Evolutionary conservation across 495 filamentous ascomycete species (phyloP).

Genomic region (Aspergillus haitiensis): DNA sequence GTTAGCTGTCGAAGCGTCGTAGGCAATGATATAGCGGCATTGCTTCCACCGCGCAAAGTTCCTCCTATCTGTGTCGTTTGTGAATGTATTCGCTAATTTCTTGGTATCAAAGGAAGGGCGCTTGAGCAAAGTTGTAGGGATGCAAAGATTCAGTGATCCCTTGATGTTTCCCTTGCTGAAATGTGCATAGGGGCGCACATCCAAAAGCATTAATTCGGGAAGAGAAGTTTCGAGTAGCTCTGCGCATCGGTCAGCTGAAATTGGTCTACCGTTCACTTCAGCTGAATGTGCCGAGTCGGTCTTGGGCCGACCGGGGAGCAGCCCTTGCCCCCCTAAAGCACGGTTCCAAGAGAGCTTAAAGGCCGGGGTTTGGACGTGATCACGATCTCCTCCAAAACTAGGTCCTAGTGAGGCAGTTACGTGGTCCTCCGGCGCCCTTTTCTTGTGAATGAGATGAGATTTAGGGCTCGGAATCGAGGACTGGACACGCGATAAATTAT

Average conservation of each 20-base stretch:
- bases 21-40: conserved; percentile 77
- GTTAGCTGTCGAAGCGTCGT: conserved; percentile 75
- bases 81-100: conserved; percentile 86
- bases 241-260: conserved; percentile 63
- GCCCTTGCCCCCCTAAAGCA: conserved; percentile 10
- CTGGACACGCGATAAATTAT: conserved; percentile 64
- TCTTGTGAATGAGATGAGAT: conserved; percentile 66
- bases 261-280: conserved; percentile 25
- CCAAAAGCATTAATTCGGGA: conserved; percentile 70
- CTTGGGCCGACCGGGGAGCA: neutral
- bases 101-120: conserved; percentile 87
- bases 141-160: conserved; percentile 86
- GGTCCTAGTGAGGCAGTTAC: conserved; percentile 45
- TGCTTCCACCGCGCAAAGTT: conserved; percentile 77
- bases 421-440: conserved; percentile 77
- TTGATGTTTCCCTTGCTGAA: conserved; percentile 72
- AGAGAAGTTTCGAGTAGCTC: conserved; percentile 60
- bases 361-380: conserved; percentile 24
- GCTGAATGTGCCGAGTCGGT: neutral
- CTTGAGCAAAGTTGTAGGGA: conserved; percentile 92
- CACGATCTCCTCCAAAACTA: conserved; percentile 29
- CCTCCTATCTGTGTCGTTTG: conserved; percentile 65
- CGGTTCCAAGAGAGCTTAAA: conserved; percentile 25
- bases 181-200: conserved; percentile 83
- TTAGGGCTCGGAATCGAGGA: conserved; percentile 68